These are phyloP conservation scores for Pontederia paniculata DNA, from an alignment of 176 grass and related monocot genomes.

Conservation along the genomic window DNA sequence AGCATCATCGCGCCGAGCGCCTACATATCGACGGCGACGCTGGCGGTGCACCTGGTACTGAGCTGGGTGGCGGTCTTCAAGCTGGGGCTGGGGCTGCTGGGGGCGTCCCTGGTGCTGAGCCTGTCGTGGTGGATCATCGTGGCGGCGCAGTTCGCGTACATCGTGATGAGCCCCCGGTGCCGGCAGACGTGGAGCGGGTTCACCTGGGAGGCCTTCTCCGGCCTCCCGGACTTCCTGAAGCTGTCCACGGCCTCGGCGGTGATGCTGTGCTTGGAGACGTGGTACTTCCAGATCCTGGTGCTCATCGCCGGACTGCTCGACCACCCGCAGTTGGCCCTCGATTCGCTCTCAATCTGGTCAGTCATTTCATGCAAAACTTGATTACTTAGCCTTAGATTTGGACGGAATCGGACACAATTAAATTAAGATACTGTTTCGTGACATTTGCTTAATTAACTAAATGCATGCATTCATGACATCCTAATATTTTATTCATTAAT, in stretches of 20 bases:
- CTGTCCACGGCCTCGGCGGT: slow-evolving; percentile 35
- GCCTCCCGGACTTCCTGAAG: slow-evolving; percentile 29
- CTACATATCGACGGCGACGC: slow-evolving; percentile 38
- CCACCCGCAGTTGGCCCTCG: slow-evolving; percentile 47
- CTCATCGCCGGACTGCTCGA: slow-evolving; percentile 54
- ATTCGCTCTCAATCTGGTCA: slow-evolving; percentile 40
- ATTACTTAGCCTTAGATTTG: too few relatives aligned
- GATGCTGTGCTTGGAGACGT: slow-evolving; percentile 41
- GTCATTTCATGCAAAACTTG: background rate
- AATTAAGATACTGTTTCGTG: too few relatives aligned
- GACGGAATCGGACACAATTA: too few relatives aligned
- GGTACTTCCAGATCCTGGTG: slow-evolving; percentile 48
- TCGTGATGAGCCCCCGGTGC: slow-evolving; percentile 25
- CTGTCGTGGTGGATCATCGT: slow-evolving; percentile 28
- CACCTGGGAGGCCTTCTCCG: slow-evolving; percentile 34
- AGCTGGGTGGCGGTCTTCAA: slow-evolving; percentile 46
- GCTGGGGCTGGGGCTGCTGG: slow-evolving; percentile 28
- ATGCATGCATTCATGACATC: too few relatives aligned
- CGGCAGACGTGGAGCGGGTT: slow-evolving; percentile 39
- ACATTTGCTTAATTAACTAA: too few relatives aligned
- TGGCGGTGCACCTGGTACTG: slow-evolving; percentile 31
- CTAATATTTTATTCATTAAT: too few relatives aligned
- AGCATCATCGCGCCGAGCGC: slow-evolving; percentile 60
- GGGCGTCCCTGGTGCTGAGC: slow-evolving; percentile 43
- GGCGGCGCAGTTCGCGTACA: slow-evolving; percentile 17